Evolutionary conservation across 2,329 filamentous ascomycete species (phyloP), one percentile per base, ranked within the genome.

Genomic region (Teratosphaeria viscida): DNA sequence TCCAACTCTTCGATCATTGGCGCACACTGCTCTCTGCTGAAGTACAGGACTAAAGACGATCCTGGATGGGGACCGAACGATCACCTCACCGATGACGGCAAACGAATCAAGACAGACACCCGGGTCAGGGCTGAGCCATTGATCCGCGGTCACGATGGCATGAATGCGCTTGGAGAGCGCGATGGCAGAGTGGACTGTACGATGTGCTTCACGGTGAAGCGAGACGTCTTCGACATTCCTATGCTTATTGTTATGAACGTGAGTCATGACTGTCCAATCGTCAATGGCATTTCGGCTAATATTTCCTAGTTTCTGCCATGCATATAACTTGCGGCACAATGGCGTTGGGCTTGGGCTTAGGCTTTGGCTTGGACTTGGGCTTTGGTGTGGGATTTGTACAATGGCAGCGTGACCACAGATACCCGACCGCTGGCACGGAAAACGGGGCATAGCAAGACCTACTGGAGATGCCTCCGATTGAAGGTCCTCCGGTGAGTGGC

Each of bases 221-320:
- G 92, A 64, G 94, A 99, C 74, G 90, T 94, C 49, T 97, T 97
- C 77, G 92, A 97, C 77, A 96, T 97, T 74, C 94, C 94, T 26
- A 96, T 96, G 90, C 81, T 97, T 77, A 95, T 97, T 74, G 89
- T 96, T 70, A 92, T 97, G 79, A 96, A 96, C 78, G 94, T 96
- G 74, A 87, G 92, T 86, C 29, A 10, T 14, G 14, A 26, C 8
- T 19, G 43, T 10, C 26, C n/a, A 16, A 27, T 27, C 12, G 57
- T 26, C 2, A 14, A n/a, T 47, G 23, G 37, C 35, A 56, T 37
- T 29, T n/a, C 7, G 12, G 11, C 49, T 43, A 14, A 55, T 14
- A 11, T 53, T 32, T 19, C 19, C 16, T 34, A 59, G 57, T 55
- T 59, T n/a, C 29, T 56, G 16, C 47, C 43, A 10, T 49, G 47